These are phyloP conservation scores for Marasmius tenuissimus DNA, from an alignment of 1,284 basidiomycete species.

Conservation along the genomic window DNA sequence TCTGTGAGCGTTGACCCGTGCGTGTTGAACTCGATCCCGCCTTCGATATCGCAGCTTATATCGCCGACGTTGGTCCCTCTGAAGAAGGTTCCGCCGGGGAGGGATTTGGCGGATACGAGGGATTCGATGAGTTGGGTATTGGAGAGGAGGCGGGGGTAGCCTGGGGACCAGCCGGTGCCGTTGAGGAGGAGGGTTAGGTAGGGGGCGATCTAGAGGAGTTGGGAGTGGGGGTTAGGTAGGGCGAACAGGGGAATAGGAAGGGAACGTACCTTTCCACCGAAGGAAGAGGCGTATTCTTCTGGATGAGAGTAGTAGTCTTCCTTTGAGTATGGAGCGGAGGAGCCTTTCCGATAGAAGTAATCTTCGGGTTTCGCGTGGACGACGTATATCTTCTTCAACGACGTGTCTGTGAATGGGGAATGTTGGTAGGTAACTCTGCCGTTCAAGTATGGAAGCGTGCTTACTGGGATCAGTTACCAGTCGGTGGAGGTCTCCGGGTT, in stretches of 20 bases:
- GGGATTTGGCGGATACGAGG: conserved; percentile 45
- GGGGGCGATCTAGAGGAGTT: conserved; percentile 64
- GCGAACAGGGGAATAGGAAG: conserved; percentile 6
- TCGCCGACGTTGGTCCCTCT: conserved; percentile 78
- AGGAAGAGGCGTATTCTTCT: conserved; percentile 63
- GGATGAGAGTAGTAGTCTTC: conserved; percentile 74
- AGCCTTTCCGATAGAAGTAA: conserved; percentile 56
- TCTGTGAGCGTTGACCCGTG: conserved; percentile 73
- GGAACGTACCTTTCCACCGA: conserved; percentile 62
- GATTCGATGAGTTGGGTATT: conserved; percentile 61
- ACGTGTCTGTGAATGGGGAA: neutral
- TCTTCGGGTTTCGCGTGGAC: conserved; percentile 72
- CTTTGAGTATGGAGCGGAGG: conserved; percentile 57
- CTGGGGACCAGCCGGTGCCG: conserved; percentile 79
- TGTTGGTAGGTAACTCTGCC: neutral
- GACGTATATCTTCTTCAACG: conserved; percentile 63
- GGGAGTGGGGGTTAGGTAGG: neutral
- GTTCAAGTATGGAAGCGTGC: conserved; percentile 13
- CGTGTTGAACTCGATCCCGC: conserved; percentile 82
- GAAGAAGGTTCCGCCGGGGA: conserved; percentile 39
- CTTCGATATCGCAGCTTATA: conserved; percentile 82
- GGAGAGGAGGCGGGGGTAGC: conserved; percentile 78
- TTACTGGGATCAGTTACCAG: conserved; percentile 54
- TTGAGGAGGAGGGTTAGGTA: conserved; percentile 84
- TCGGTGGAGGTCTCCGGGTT: conserved; percentile 54